Evolutionary conservation across 495 filamentous ascomycete genomes (phyloP), one percentile per base, ranked within the genome.

Genomic region (Collariella sp.): DNA sequence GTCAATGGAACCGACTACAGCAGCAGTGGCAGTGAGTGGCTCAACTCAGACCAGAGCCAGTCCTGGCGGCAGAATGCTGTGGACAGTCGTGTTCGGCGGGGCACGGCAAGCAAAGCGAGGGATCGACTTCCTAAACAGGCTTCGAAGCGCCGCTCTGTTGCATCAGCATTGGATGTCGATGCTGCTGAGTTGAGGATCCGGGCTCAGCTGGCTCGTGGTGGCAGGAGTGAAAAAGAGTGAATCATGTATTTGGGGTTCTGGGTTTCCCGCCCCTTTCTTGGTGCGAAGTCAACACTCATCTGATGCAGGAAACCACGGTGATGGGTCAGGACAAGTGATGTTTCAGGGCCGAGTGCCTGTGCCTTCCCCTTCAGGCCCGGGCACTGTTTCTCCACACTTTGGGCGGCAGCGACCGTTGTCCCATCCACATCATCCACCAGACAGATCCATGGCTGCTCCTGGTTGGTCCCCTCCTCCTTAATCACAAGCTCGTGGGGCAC

Each of bases 121-220:
- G 51, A 59, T 46, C 52, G 38, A 50, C 56, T 55, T 59, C 56
- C 51, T 55, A 59, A 59, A 54, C 46, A 47, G 55, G 55, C 48
- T 53, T 20, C 13, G 24, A 52, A 50, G 49, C 44, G 35, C 54
- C 34, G 48, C 12, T 16, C 45, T 48, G 52, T 31, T 5, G n/a
- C 52, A 15, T 43, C 15, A 29, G 38, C 46, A 55, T 57, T 57
- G 55, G 49, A 57, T 15, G 38, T n/a, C 18, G 16, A 40, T 10
- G n/a, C 10, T 35, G 24, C 35, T 23, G 26, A 49, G n/a, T 51
- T 38, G 48, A 38, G 13, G 16, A 41, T 10, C 22, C 38, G 20
- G 12, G 18, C 47, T n/a, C 11, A 43, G 22, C 34, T 19, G 16
- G n/a, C n/a, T n/a, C n/a, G n/a, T 38, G 46, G 46, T 3, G 16